Base-by-base conservation (phyloP, 306 rosid genomes). In the Glycine soja region DNA sequence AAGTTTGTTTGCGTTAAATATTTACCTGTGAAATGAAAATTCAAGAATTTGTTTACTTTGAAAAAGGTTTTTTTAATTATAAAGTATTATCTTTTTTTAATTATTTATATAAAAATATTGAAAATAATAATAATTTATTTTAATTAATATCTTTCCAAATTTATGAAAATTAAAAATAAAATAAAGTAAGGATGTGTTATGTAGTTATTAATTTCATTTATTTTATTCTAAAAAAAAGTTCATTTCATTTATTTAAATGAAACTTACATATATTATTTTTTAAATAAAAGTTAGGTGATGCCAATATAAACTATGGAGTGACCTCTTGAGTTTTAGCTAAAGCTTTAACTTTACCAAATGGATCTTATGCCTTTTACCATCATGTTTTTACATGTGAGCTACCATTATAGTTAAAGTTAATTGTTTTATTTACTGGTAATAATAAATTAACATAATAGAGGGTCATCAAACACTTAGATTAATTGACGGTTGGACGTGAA, bases 291-390 rank as follows among this genome's bases (percentile, higher is more conserved):
- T 56, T 74, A 16, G 78, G 78, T 56, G 11, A 1, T 36, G 47
- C 47, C n/a, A 38, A 53, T 34, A 56, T 38, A 56, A 59, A 12
- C 50, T 3, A 10, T 19, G 3, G 9, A 42, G 45, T 11, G 52
- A 18, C 18, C 24, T 48, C 42, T 59, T 43, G 57, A 45, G 58
- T 45, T 32, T 42, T 42, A 4, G 56, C 30, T 43, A 43, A 74
- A 57, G 63, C 56, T 57, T 56, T 42, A 16, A 57, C 56, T 57
- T 42, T 74, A 57, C 54, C 57, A 18, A 74, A 57, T 19, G 47
- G 7, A 40, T 56, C 14, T 54, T 36, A 38, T 8, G 66, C 38
- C n/a, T 38, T 54, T 42, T 42, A 57, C 8, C 11, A 18, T 19
- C 79, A 42, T 10, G 70, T 18, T 51, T 56, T 71, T 74, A 15